Evolutionary conservation across 306 rosid species (phyloP).

Genomic region (Dalbergia cultrata): DNA sequence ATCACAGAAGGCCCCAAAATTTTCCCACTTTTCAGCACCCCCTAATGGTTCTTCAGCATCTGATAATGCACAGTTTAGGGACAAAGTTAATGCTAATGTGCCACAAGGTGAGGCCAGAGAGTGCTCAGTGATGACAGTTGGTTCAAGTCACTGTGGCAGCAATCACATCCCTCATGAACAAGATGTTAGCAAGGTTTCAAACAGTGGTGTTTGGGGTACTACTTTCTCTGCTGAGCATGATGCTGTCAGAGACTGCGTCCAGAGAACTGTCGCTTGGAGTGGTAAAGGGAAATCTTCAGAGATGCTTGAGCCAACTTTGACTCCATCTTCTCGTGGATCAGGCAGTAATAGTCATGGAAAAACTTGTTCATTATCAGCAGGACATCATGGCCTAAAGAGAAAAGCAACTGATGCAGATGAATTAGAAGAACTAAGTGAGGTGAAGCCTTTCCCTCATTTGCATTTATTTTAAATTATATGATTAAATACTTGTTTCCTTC

Average conservation of each 20-base stretch:
- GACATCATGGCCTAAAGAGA: slow-evolving; percentile 68
- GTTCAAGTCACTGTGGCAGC: slow-evolving; percentile 84
- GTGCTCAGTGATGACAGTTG: slow-evolving; percentile 71
- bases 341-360: slow-evolving; percentile 72
- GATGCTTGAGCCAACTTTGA: slow-evolving; percentile 60
- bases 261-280: slow-evolving; percentile 45
- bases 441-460: slow-evolving; percentile 43
- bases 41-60: slow-evolving; percentile 48
- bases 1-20: slow-evolving; percentile 50
- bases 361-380: slow-evolving; percentile 59
- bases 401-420: slow-evolving; percentile 72
- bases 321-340: slow-evolving; percentile 83
- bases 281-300: slow-evolving; percentile 59
- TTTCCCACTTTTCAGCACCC: slow-evolving; percentile 54
- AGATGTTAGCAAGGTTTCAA: slow-evolving; percentile 56
- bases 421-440: slow-evolving; percentile 88
- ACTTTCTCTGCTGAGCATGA: slow-evolving; percentile 59
- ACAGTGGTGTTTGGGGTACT: slow-evolving; percentile 57
- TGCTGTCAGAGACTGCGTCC: slow-evolving; percentile 51
- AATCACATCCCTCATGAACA: slow-evolving; percentile 65
- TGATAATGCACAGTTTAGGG: slow-evolving; percentile 46
- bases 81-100: slow-evolving; percentile 47
- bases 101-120: slow-evolving; percentile 63
- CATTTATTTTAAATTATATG: neutral
- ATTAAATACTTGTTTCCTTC: slow-evolving; percentile 8